Evolutionary conservation across 2,329 filamentous ascomycete genomes (phyloP).

Genomic region (Hypoxylon sp.): DNA sequence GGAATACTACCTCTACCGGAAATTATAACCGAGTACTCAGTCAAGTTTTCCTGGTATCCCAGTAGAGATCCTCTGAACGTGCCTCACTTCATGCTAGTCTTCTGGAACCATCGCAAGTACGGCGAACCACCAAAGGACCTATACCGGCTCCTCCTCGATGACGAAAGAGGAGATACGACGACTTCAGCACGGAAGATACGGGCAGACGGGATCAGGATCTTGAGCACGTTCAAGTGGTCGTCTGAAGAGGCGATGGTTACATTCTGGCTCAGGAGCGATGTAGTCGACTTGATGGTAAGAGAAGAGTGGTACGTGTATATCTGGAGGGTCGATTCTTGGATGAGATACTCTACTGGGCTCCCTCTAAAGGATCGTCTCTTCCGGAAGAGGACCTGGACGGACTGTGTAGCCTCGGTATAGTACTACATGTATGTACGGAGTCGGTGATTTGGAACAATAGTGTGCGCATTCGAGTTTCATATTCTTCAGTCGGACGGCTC

Average conservation of each 20-base stretch:
- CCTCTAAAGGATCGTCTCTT: conserved; percentile 3
- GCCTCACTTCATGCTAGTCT: conserved; percentile 38
- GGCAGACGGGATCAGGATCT: conserved; percentile 23
- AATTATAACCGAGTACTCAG: conserved; percentile 29
- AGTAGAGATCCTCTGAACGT: not conserved
- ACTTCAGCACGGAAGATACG: conserved; percentile 21
- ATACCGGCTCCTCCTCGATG: conserved; percentile 24
- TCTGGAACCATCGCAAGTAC: conserved; percentile 34
- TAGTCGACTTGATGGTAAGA: conserved; percentile 30
- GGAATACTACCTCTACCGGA: conserved; percentile 24
- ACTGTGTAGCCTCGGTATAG: conserved; percentile 24
- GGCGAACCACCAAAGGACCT: conserved; percentile 12
- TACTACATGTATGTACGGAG: not conserved
- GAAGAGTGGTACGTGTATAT: conserved; percentile 36
- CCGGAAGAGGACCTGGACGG: conserved; percentile 20
- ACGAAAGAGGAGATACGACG: conserved; percentile 28
- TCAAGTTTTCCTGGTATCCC: conserved; percentile 12
- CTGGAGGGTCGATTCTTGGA: conserved; percentile 37
- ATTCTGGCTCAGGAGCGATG: conserved; percentile 41
- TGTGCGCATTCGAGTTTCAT: conserved; percentile 1
- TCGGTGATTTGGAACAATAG: not conserved
- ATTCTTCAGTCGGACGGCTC: not conserved
- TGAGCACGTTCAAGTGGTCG: conserved; percentile 30
- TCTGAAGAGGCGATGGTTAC: conserved; percentile 16
- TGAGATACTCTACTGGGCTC: conserved; percentile 8